Evolutionary conservation across 345 rosid species (phyloP), one percentile per base, ranked within the genome.

Genomic region (Brassica juncea): DNA sequence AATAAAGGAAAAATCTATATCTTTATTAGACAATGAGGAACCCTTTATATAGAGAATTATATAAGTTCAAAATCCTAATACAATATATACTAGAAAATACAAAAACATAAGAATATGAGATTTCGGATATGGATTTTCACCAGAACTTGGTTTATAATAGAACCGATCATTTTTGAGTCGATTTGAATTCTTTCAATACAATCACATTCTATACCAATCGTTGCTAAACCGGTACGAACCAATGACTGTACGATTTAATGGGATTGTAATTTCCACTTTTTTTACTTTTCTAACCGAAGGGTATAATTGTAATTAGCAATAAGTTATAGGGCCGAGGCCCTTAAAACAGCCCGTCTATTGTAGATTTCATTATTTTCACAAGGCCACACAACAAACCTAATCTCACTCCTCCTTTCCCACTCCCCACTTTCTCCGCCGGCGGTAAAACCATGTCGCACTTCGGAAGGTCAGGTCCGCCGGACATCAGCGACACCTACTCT

Each of bases 391-490:
- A 16, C 31, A 61, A 77, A 80, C 79, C 85, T n/a, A 76, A 75
- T 65, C 62, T 72, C 82, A 34, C 75, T 1, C 6, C 37, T 4
- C 21, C 30, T 4, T 23, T 23, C 19, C 3, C 21, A 8, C 2
- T 35, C 2, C 11, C 12, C n/a, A 44, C 8, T 62, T 8, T 71
- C 61, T n/a, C 35, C 58, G 60, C 15, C 77, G 67, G 52, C 65
- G 42, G 76, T 55, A 37, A 65, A 77, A 81, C 70, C 25, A 90
- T 90, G 94, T 90, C 94, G 71, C 94, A 90, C 86, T 90, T 90
- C 49, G 94, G 94, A 9, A 84, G 89, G 86, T 86, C 94, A 15
- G 94, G 92, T 37, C 94, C 94, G 47, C 94, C 94, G 16, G 92
- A 90, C 61, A 90, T 90, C 76, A 68, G 76, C 27, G 92, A 90